Evolutionary conservation across 768 basidiomycete genomes (phyloP), one percentile per base, ranked within the genome.

Genomic region (Dictyophora rubrovolvata): DNA sequence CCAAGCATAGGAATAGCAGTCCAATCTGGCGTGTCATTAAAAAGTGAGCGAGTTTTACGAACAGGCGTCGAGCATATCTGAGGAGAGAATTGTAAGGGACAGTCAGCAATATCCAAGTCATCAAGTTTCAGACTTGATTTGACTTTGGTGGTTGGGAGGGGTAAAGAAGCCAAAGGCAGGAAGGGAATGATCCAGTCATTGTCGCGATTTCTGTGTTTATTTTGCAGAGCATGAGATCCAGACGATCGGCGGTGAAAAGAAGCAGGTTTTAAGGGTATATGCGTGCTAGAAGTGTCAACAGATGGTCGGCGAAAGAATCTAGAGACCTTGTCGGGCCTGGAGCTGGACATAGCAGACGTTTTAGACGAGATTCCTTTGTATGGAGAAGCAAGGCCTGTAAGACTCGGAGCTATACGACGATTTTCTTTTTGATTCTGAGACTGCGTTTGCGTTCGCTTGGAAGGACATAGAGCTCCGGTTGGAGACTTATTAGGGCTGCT

Each of bases 351-450:
- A 42, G 42, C 4, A 42, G 42, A 17, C 42, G 20, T 10, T 36
- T 46, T 59, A 23, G 8, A 20, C 2, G 57, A 20, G 21, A 16
- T 14, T 46, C 28, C 20, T 22, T 36, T 59, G 18, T 16, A 48
- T 48, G 34, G 50, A 42, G 49, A n/a, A 33, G 28, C 22, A 7
- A 21, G 17, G 10, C 36, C 35, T 52, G n/a, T 46, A 48, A 35
- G 54, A 42, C 17, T 22, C 21, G 57, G 23, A 23, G 18, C 49
- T 20, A 21, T 7, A 23, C 49, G 33, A 33, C n/a, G 23, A 50
- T 59, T 59, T 42, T 59, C 57, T 21, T 59, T 59, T 36, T 51
- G 57, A 50, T 17, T 18, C 49, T 59, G 57, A 50, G 57, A 59
- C 9, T 42, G 28, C 14, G 56, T 58, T 22, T 50, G 23, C 49